Base-by-base conservation (phyloP, 108 stramenopile genomes). In the Skeletonema marinoi region DNA sequence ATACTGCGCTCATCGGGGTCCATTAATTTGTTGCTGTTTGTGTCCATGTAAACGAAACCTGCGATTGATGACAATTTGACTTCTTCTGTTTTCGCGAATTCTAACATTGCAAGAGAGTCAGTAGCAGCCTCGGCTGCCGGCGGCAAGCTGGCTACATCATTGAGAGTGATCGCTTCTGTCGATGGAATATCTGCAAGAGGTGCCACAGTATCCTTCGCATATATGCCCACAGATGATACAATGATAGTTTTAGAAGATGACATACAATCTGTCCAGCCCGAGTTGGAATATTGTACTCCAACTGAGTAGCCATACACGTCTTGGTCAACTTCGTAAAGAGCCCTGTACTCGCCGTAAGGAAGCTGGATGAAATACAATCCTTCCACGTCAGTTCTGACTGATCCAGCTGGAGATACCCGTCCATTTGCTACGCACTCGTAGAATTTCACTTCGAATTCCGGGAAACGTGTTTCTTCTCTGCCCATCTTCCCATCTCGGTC, bases 191-290 rank as follows among this genome's bases (percentile, higher is more conserved):
- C 54, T 56, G 8, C 25, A 56, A 10, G 9, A 17, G 54, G 4
- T 46, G 16, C 0, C 44, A 46, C 44, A 56, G 19, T 7, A 56
- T 56, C 54, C 9, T 56, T 56, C 54, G 54, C 1, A 59, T 65
- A 50, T 44, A 82, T 56, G 35, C 81, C 81, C 32, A 65, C 81
- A 66, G 66, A 70, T 74, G 74, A 75, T 39, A 66, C 54, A 46
- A 82, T 71, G 46, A 61, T 50, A 30, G 39, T 60, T 3, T 14
- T 17, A 4, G 64, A 71, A 3, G 70, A 56, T 11, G 69, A 33
- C 21, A 25, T 38, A 59, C 81, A 82, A 42, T 71, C 70, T 11
- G 81, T 82, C 74, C 74, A 82, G 16, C 81, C 81, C 14, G 58
- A 36, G 50, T 36, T 54, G 46, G 60, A 66, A 56, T 71, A 70